A percentile compares a stretch with the other conserved stretches of the same genome.
These are phyloP conservation scores for Orbilia brochopaga DNA, from an alignment of 2,329 filamentous ascomycete species.

Conservation along the genomic window DNA sequence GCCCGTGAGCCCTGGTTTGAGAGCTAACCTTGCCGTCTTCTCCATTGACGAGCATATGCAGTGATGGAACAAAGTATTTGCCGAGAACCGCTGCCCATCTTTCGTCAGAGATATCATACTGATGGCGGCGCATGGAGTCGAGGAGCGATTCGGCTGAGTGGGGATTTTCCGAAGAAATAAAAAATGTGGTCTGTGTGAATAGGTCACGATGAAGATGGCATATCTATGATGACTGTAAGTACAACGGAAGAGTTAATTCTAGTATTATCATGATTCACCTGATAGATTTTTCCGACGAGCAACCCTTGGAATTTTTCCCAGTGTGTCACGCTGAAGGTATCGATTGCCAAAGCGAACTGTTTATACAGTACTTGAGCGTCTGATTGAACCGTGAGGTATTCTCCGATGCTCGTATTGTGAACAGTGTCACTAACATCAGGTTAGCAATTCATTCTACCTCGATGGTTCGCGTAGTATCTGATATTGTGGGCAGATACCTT, in stretches of 20 bases:
- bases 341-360: constrained; percentile 23
- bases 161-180: not conserved
- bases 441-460: constrained; percentile 8
- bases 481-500: constrained; percentile 9
- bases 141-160: constrained; percentile 16
- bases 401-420: constrained; percentile 26
- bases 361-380: constrained; percentile 23
- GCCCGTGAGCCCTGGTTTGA: constrained; percentile 59
- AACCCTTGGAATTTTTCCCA: constrained; percentile 23
- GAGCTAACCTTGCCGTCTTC: constrained; percentile 51
- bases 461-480: not conserved
- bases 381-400: constrained; percentile 28
- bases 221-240: constrained; percentile 22
- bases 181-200: not conserved
- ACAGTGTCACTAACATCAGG: constrained; percentile 22
- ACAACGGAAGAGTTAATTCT: not conserved
- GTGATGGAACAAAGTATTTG: constrained; percentile 58
- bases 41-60: constrained; percentile 55
- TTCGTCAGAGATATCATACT: constrained; percentile 19
- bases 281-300: constrained; percentile 20
- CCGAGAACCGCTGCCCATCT: constrained; percentile 28
- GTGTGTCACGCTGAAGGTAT: constrained; percentile 7
- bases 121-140: not conserved
- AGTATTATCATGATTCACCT: constrained; percentile 12
- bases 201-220: constrained; percentile 21